Evolutionary conservation across 148 eudicot genomes (phyloP), one percentile per base, ranked within the genome.

Genomic region (Pouteria glomerata): DNA sequence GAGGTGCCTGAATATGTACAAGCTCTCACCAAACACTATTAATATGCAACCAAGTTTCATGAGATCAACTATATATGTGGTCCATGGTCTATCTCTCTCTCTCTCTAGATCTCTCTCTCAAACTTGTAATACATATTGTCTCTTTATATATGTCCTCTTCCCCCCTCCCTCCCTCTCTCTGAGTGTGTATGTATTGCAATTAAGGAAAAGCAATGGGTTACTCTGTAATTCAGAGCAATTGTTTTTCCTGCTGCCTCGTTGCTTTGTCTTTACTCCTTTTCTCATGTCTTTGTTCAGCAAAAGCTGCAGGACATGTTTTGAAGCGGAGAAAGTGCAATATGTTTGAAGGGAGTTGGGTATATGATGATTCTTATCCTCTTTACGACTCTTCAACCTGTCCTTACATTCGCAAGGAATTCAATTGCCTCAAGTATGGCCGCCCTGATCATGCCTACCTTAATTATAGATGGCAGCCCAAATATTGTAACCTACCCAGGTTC

Each of bases 401-500:
- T 2, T 30, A 0, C 3, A 75, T 83, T 70, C 80, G 84, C 1
- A 56, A 66, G 15, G 76, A 66, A 19, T 83, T 76, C 37, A 83
- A 82, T 61, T 82, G 86, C 66, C 67, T 60, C 68, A 77, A 76
- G 47, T 76, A 82, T 62, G 86, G 86, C 12, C 77, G 86, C 29
- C 78, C 78, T 50, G 83, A 82, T 63, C 48, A 47, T 13, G 26
- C 26, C 37, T 82, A 82, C 48, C 83, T 82, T 56, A 71, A 67
- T 47, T 82, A 73, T 55, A 21, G 76, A 59, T 82, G 86, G 86
- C 80, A 82, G 37, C 86, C 86, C 44, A 56, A 23, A 14, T 73
- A 63, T 0, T 82, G 85, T 26, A 50, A 73, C 62, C 47, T 82
- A 8, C 8, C 80, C 13, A 79, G 73, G 85, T 79, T 4, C 44